Conservation (phyloP, 306 rosid genomes). For the Carpinus viminea region DNA sequence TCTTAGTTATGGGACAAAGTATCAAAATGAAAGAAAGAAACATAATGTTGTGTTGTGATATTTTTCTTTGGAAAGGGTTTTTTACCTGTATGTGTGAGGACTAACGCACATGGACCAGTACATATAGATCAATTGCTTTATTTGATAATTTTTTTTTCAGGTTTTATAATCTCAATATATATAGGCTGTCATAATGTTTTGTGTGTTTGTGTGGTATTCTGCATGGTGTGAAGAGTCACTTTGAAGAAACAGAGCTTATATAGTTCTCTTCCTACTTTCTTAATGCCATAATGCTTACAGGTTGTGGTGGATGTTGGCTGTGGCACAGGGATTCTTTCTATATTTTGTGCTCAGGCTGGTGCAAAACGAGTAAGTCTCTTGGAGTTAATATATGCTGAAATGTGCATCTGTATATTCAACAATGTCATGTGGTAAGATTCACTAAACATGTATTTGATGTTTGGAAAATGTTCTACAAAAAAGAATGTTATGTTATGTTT, state of each 20-base stretch:
- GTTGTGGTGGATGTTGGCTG: slow-evolving; percentile 98
- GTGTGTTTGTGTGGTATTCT: neutral
- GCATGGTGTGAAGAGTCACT: neutral
- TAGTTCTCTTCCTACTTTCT: slow-evolving; percentile 16
- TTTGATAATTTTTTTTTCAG: slow-evolving; percentile 1
- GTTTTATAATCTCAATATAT: neutral
- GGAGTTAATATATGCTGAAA: slow-evolving; percentile 3
- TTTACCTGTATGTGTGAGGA: neutral
- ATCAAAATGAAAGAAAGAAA: slow-evolving; percentile 2
- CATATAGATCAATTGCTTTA: neutral
- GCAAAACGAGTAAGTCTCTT: slow-evolving; percentile 79
- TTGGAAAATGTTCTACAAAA: neutral
- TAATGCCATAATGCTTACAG: slow-evolving; percentile 45
- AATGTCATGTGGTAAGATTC: neutral
- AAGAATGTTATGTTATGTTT: neutral
- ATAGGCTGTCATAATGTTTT: neutral
- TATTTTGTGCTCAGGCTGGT: slow-evolving; percentile 98
- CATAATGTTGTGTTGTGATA: neutral
- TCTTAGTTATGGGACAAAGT: neutral
- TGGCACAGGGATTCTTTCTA: slow-evolving; percentile 94
- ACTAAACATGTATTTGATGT: neutral
- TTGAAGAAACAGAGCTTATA: neutral
- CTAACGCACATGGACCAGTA: neutral
- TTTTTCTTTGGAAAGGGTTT: neutral
- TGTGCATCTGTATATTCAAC: neutral